phyloP scores from a whole-genome alignment of 495 filamentous ascomycete genomes.

The Hypoxylon lienhwacheense region DNA sequence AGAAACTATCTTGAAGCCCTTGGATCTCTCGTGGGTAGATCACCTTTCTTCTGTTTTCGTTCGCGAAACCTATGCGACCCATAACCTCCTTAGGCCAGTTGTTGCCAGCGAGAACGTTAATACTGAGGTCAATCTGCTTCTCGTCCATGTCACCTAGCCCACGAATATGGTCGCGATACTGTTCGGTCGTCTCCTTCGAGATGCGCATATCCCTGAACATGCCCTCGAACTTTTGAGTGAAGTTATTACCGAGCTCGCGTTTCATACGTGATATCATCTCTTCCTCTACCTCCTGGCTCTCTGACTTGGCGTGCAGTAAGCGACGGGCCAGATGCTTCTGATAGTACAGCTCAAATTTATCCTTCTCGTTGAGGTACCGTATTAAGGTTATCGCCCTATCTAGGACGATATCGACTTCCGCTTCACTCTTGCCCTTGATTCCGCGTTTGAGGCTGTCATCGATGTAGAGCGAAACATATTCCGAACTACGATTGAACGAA shows the following conservation, averaged over 20 bases:
- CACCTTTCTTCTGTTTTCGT: constrained; percentile 58
- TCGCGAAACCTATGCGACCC: constrained; percentile 50
- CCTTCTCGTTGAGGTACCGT: constrained; percentile 86
- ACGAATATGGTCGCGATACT: constrained; percentile 70
- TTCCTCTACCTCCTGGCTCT: constrained; percentile 87
- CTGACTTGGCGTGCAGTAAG: constrained; percentile 80
- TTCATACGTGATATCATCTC: constrained; percentile 97
- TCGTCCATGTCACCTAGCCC: constrained; percentile 64
- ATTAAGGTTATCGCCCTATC: constrained; percentile 89
- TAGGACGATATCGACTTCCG: constrained; percentile 80
- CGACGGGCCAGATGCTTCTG: constrained; percentile 93
- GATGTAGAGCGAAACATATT: constrained; percentile 95
- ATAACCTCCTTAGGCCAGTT: constrained; percentile 92
- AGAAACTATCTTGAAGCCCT: constrained; percentile 78
- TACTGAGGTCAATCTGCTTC: constrained; percentile 72
- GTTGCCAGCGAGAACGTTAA: constrained; percentile 87
- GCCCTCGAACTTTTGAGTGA: constrained; percentile 87
- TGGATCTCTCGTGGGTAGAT: constrained; percentile 77
- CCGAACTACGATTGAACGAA: constrained; percentile 74
- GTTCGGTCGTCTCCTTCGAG: constrained; percentile 78
- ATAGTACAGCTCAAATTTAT: constrained; percentile 96
- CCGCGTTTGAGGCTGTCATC: constrained; percentile 96
- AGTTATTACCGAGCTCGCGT: constrained; percentile 88
- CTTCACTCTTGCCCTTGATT: constrained; percentile 88
- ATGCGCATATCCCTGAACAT: constrained; percentile 99